Conservation (phyloP, 331 rosid genomes). For the Quercus phellos region DNA sequence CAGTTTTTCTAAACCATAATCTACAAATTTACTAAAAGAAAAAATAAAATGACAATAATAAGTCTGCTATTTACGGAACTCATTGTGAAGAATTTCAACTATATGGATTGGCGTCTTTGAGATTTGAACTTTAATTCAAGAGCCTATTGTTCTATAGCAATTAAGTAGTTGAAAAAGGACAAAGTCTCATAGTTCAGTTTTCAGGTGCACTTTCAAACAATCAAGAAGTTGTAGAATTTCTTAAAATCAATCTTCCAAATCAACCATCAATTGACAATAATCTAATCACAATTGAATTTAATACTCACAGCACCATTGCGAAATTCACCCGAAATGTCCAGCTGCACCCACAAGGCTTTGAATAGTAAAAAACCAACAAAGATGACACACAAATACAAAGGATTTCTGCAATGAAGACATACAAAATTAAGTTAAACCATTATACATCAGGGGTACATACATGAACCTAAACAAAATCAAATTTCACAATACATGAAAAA, state of each 20-base stretch:
- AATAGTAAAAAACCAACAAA: slow-evolving; percentile 65
- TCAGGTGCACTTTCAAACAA: background rate
- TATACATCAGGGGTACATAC: background rate
- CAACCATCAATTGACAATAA: background rate
- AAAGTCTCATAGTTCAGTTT: background rate
- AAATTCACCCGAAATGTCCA: slow-evolving; percentile 72
- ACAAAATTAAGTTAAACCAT: slow-evolving; percentile 20
- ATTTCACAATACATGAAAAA: background rate
- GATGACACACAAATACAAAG: slow-evolving; percentile 67
- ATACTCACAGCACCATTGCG: slow-evolving; percentile 79
- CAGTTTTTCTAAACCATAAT: background rate
- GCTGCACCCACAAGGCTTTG: slow-evolving; percentile 93
- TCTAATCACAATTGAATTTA: background rate
- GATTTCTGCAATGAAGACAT: slow-evolving; percentile 65
- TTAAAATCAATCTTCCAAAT: background rate
- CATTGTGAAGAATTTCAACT: background rate
- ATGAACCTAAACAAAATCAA: background rate
- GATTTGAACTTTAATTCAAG: background rate
- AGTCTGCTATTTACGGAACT: background rate
- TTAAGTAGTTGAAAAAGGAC: background rate
- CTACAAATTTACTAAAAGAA: background rate
- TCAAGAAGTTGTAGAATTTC: background rate
- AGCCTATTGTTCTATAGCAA: background rate
- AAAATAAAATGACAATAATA: background rate
- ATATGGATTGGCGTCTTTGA: background rate